A percentile compares a stretch with the other conserved stretches of the same genome.
Evolutionary conservation across 768 basidiomycete genomes (phyloP).

Genomic region (Ephemerocybe angulata): DNA sequence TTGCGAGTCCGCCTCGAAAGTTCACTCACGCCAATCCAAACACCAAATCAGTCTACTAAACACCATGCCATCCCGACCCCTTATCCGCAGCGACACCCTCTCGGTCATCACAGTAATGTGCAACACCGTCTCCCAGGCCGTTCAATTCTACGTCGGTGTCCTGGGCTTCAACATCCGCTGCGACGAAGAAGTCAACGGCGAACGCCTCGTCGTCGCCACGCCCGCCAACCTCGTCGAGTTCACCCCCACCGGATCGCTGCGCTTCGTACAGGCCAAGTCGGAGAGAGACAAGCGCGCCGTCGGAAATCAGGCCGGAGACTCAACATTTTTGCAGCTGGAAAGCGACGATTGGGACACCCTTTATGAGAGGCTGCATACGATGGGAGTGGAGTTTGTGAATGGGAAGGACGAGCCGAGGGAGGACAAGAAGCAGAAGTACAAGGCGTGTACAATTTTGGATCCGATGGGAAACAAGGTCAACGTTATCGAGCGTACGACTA

Average conservation of each 20-base stretch:
- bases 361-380: conserved; percentile 16
- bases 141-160: conserved; percentile 18
- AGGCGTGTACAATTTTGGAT: conserved; percentile 14
- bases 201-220: conserved; percentile 17
- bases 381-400: conserved; percentile 14
- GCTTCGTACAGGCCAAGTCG: conserved; percentile 14
- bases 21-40: no score
- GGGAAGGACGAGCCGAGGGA: conserved; percentile 13
- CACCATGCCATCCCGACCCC: conserved; percentile 9
- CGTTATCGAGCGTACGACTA: conserved; percentile 16
- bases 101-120: conserved; percentile 16
- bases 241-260: conserved; percentile 13
- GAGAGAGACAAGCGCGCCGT: conserved; percentile 15
- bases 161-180: conserved; percentile 20
- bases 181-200: conserved; percentile 18
- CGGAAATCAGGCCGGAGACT: conserved; percentile 18
- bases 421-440: conserved; percentile 11
- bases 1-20: no score
- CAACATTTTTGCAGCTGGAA: conserved; percentile 17
- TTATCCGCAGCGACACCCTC: conserved; percentile 19
- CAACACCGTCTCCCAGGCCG: conserved; percentile 15
- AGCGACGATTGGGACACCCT: conserved; percentile 16
- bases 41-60: not conserved
- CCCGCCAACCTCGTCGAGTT: conserved; percentile 20
- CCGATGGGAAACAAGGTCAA: conserved; percentile 19